Base-by-base conservation (phyloP, 2,329 filamentous ascomycete genomes). In the Macrophomina tecta region DNA sequence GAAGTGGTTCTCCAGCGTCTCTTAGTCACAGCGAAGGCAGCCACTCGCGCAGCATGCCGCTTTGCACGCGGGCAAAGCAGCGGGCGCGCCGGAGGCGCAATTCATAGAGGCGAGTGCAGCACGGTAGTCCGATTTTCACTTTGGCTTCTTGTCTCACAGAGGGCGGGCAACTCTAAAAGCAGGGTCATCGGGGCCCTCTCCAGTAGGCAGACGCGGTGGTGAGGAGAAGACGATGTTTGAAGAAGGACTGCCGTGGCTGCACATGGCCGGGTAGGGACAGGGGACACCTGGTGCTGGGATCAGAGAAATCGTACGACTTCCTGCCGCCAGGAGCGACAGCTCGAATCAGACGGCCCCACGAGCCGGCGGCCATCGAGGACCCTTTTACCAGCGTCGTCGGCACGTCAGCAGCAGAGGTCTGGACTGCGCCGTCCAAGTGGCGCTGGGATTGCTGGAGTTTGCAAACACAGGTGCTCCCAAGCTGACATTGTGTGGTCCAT, bases 301-400 rank as follows among this genome's bases (percentile, higher is more conserved):
- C 38, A 49, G 45, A 62, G 30, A 23, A 38, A 36, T 62, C 58
- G 58, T 62, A 62, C 45, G 58, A 62, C 58, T 62, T 49, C 36
- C n/a, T 12, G 30, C 56, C 56, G 53, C 53, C 53, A 23, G 36
- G 40, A 34, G 28, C 32, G 30, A 32, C 12, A n/a, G 38, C 53
- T 49, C 58, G 56, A 60, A 60, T 60, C 56, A 60, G 56, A 60
- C 16, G 36, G 38, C 28, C 23, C 53, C 36, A 58, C 53, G 38
- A 36, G 36, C 32, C 32, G 34, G 52, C 32, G 18, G 55, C 38
- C 45, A 38, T 32, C 42, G 32, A 62, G 38, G 58, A 62, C 45
- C 30, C 30, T 62, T 38, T 62, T 46, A 46, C 28, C 23, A 5
- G 28, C 56, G 58, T 8, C 7, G 30, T n/a, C 40, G 32, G 56